Conservation (phyloP, 1,139 yeast genomes). For the Kodamaea ohmeri region DNA sequence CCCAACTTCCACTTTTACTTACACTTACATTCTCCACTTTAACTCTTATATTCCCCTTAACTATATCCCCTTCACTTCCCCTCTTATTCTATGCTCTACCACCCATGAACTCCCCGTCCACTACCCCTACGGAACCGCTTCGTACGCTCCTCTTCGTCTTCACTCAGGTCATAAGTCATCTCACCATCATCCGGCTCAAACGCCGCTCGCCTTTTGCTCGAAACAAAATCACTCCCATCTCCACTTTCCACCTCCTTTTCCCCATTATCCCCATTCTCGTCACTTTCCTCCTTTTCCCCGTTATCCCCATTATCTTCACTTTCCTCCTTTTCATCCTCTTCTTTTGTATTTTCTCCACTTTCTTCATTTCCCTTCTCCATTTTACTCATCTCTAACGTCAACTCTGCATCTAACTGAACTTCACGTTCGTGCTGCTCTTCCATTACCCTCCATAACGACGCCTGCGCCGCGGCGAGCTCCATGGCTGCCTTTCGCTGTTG, state of each 20-base stretch:
- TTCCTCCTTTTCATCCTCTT: not conserved
- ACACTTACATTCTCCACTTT: not conserved
- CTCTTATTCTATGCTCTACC: not conserved
- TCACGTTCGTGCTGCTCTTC: constrained; percentile 2
- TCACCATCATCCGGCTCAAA: constrained; percentile 2
- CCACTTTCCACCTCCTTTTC: not conserved
- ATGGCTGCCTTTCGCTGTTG: constrained; percentile 12
- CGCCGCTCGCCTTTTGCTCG: constrained; percentile 3
- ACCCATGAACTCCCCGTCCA: not conserved
- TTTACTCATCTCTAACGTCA: constrained; percentile 1
- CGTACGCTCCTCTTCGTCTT: constrained; percentile 2
- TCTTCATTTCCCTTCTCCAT: constrained; percentile 2
- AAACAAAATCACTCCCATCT: not conserved
- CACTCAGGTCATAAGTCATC: constrained; percentile 2
- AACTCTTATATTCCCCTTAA: not conserved
- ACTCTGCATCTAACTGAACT: constrained; percentile 1
- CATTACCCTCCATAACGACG: constrained; percentile 13
- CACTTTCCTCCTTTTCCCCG: not conserved
- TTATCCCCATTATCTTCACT: not conserved
- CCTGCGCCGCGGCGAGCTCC: constrained; percentile 26
- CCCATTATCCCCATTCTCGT: not conserved
- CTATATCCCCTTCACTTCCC: not conserved
- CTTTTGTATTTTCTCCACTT: not conserved
- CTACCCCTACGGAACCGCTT: constrained; percentile 1
- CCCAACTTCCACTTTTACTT: not conserved